These are phyloP conservation scores for Pythium phragmiticola DNA, from an alignment of 352 stramenopile species.

Conservation along the genomic window DNA sequence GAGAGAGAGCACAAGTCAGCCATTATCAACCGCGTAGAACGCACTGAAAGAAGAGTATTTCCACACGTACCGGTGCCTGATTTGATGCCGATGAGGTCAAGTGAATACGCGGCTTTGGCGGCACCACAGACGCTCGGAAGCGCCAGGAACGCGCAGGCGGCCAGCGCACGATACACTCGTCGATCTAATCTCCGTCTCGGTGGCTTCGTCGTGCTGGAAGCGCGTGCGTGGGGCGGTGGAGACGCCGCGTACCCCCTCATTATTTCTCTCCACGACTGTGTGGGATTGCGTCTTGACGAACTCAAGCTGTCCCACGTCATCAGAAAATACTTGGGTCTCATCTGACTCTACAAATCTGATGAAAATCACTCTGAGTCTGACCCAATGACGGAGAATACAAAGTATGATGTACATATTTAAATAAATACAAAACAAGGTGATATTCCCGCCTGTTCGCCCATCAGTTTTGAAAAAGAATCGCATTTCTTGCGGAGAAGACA, in stretches of 20 bases:
- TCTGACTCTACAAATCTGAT: conserved; percentile 14
- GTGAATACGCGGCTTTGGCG: conserved; percentile 35
- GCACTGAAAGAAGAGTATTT: neutral
- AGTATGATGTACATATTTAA: neutral
- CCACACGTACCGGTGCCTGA: conserved; percentile 29
- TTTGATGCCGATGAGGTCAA: conserved; percentile 35
- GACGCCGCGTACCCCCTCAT: neutral
- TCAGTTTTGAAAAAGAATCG: neutral
- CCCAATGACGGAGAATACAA: neutral
- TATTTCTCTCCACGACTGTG: neutral
- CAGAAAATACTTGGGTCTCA: neutral
- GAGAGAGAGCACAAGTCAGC: neutral
- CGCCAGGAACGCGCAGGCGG: neutral
- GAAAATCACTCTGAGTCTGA: conserved; percentile 5
- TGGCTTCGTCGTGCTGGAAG: neutral
- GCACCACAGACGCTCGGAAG: conserved; percentile 6
- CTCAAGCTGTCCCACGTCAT: conserved; percentile 2
- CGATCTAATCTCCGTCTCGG: neutral
- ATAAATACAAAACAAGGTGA: neutral
- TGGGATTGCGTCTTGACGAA: neutral
- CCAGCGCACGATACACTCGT: neutral
- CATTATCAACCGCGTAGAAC: neutral
- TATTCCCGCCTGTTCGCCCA: neutral
- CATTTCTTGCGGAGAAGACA: neutral
- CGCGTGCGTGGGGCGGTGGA: neutral